Percentiles rank a stretch among this genome's conserved stretches.
Conservation (phyloP, 2,329 filamentous ascomycete species). For the Ilyonectria mors-panacis region DNA sequence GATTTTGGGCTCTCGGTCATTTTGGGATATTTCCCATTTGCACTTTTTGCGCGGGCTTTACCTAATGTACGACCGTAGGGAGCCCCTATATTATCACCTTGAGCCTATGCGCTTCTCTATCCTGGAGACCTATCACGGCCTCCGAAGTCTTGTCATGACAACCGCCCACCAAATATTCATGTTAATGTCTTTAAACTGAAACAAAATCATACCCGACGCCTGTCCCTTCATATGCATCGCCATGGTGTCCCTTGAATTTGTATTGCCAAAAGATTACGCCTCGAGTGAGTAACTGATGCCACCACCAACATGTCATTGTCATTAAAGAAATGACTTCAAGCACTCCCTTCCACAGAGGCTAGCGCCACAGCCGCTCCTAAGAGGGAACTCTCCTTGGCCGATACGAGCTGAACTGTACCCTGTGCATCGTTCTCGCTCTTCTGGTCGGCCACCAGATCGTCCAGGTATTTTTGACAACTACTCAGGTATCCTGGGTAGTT, state of each 20-base stretch:
- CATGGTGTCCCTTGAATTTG: neutral
- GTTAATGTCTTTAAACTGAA: conserved; percentile 6
- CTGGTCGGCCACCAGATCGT: conserved; percentile 65
- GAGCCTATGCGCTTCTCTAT: conserved; percentile 23
- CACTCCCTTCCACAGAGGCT: conserved; percentile 57
- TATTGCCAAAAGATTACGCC: neutral
- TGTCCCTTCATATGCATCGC: conserved; percentile 24
- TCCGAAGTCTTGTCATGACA: neutral
- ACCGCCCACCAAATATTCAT: neutral
- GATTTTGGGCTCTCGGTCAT: too few relatives aligned
- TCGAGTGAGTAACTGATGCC: neutral
- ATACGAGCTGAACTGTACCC: conserved; percentile 72
- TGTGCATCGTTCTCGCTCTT: conserved; percentile 53
- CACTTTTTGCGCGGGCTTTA: too few relatives aligned
- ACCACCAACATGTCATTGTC: neutral
- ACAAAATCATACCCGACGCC: conserved; percentile 23
- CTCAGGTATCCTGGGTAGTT: conserved; percentile 79
- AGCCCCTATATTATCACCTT: conserved; percentile 10
- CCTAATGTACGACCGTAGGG: neutral
- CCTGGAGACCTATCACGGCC: neutral
- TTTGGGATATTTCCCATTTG: too few relatives aligned
- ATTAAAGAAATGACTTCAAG: conserved; percentile 13
- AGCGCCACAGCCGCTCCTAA: conserved; percentile 82
- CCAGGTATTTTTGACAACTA: conserved; percentile 74
- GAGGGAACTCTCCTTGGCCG: conserved; percentile 81